phyloP scores from a whole-genome alignment of 2,329 filamentous ascomycete genomes.

The Trichoderma sp. region DNA sequence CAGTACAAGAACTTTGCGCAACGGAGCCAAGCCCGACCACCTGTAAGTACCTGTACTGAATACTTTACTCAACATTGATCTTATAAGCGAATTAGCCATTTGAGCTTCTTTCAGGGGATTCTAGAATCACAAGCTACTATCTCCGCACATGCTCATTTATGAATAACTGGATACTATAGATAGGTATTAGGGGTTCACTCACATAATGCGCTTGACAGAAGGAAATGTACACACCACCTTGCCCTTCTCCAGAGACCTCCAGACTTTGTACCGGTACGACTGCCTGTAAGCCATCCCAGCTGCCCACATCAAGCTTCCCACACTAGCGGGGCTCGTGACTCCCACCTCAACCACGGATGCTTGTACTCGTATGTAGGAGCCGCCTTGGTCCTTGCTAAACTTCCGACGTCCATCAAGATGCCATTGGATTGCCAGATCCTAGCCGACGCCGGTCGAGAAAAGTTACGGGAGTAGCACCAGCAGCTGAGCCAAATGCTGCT shows the following conservation, averaged over 20 bases:
- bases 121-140: not conserved
- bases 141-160: too few species aligned
- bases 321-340: conserved; percentile 11
- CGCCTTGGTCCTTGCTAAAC: conserved; percentile 1
- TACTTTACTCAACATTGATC: not conserved
- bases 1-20: not conserved
- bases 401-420: not conserved
- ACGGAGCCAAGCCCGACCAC: not conserved
- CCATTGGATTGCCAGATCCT: not conserved
- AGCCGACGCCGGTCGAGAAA: not conserved
- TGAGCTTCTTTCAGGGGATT: not conserved
- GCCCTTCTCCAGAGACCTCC: not conserved
- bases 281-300: not conserved
- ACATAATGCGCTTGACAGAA: not conserved
- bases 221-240: not conserved
- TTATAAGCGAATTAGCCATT: not conserved
- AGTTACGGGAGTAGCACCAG: not conserved
- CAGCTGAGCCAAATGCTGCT: not conserved
- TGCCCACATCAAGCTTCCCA: not conserved
- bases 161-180: too few species aligned
- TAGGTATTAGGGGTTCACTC: not conserved
- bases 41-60: not conserved
- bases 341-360: not conserved
- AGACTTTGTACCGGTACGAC: not conserved
- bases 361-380: not conserved